Percentiles rank a stretch among this genome's conserved stretches.
These are phyloP conservation scores for Pseudoscleropodium purum DNA, from an alignment of 225 moss, liverwort and hornwort genomes.

Conservation along the genomic window DNA sequence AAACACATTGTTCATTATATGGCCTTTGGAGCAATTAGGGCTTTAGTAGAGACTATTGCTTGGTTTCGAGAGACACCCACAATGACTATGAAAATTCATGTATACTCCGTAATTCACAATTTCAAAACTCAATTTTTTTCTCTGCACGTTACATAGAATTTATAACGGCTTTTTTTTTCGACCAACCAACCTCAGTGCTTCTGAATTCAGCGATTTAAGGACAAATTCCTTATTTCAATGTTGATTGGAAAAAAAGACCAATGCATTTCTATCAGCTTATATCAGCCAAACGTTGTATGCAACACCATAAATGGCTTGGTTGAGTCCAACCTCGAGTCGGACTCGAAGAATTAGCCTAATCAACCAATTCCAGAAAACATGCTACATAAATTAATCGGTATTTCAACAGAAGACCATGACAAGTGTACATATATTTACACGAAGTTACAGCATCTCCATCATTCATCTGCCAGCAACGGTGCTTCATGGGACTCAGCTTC, in stretches of 20 bases:
- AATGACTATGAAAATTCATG: neutral
- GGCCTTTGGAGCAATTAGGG: neutral
- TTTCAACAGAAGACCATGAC: neutral
- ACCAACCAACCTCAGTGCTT: neutral
- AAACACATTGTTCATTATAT: neutral
- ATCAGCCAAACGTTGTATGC: neutral
- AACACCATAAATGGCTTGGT: neutral
- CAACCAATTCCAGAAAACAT: neutral
- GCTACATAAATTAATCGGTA: neutral
- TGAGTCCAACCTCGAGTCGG: neutral
- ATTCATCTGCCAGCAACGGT: constrained; percentile 25
- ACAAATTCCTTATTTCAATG: neutral
- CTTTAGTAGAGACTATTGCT: neutral
- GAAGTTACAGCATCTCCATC: neutral
- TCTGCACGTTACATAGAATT: neutral
- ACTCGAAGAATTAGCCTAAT: neutral
- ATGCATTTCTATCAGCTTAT: neutral
- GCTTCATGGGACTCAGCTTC: constrained; percentile 5
- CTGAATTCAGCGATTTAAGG: neutral
- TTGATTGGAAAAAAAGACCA: neutral
- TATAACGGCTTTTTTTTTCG: neutral
- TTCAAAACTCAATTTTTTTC: neutral
- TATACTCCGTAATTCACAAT: neutral
- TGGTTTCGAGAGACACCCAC: neutral
- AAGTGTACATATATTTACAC: neutral